Conservation (phyloP, 2,329 filamentous ascomycete genomes). For the Atkinsonella hypoxylon region DNA sequence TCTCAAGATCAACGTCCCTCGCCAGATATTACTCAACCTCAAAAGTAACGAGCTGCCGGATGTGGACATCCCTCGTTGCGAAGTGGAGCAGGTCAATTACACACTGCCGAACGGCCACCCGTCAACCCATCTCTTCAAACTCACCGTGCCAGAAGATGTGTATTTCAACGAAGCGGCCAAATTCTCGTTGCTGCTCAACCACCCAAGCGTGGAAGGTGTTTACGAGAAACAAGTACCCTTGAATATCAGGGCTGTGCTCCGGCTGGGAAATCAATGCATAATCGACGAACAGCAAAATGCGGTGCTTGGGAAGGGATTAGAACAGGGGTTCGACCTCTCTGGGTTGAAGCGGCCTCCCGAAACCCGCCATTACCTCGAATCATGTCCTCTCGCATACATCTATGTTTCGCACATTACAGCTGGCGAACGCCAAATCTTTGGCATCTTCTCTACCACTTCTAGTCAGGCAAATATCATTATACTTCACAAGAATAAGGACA, state of each 20-base stretch:
- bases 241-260: conserved; percentile 74
- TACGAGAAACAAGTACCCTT: conserved; percentile 91
- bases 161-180: conserved; percentile 80
- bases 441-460: conserved; percentile 74
- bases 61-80: conserved; percentile 73
- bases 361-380: conserved; percentile 57
- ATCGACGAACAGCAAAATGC: conserved; percentile 87
- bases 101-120: conserved; percentile 91
- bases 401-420: conserved; percentile 89
- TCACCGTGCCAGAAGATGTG: conserved; percentile 77
- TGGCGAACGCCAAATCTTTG: conserved; percentile 86
- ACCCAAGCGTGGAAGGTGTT: conserved; percentile 90
- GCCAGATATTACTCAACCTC: conserved; percentile 83
- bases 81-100: conserved; percentile 86
- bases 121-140: conserved; percentile 86
- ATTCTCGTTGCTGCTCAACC: conserved; percentile 73
- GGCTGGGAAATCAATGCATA: conserved; percentile 81
- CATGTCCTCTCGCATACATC: conserved; percentile 66
- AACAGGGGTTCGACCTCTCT: conserved; percentile 82
- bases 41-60: conserved; percentile 80
- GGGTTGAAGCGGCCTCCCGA: conserved; percentile 59
- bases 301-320: conserved; percentile 82
- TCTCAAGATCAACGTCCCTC: conserved; percentile 78
- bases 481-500: conserved; percentile 70
- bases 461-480: conserved; percentile 77